Conservation (phyloP, 331 rosid species). For the Dryas integrifolia region DNA sequence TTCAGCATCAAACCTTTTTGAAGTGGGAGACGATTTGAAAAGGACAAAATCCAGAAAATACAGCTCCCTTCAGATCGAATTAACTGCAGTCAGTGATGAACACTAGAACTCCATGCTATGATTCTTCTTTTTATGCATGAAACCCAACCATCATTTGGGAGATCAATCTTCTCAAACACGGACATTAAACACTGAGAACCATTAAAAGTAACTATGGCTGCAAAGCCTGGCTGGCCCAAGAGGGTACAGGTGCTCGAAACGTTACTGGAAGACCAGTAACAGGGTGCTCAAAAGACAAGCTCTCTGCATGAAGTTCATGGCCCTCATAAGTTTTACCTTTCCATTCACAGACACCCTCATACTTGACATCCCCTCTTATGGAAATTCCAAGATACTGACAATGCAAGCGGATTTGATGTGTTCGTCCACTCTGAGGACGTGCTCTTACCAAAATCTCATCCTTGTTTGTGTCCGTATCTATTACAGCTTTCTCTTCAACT, state of each 20-base stretch:
- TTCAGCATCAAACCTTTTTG: not conserved
- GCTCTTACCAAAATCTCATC: slow-evolving; percentile 73
- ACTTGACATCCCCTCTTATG: slow-evolving; percentile 84
- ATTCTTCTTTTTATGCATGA: not conserved
- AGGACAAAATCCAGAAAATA: not conserved
- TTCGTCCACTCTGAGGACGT: slow-evolving; percentile 76
- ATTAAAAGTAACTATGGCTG: slow-evolving; percentile 15
- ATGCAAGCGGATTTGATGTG: slow-evolving; percentile 89
- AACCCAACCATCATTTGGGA: not conserved
- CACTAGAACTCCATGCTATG: not conserved
- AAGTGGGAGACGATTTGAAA: not conserved
- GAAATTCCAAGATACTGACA: slow-evolving; percentile 88
- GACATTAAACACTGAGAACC: not conserved
- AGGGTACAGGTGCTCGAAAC: slow-evolving; percentile 63
- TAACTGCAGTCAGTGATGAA: not conserved
- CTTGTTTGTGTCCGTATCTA: slow-evolving; percentile 25
- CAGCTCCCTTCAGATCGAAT: not conserved
- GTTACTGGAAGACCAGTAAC: slow-evolving; percentile 49
- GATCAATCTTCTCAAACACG: not conserved
- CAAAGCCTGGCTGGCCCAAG: slow-evolving; percentile 52
- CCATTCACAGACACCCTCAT: slow-evolving; percentile 76
- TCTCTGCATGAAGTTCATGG: slow-evolving; percentile 92
- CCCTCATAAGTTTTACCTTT: slow-evolving; percentile 39
- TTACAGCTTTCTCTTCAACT: slow-evolving; percentile 48
- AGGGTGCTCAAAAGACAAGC: slow-evolving; percentile 68